phyloP scores from a whole-genome alignment of 2,329 filamentous ascomycete species.

The Apiospora arundinis region DNA sequence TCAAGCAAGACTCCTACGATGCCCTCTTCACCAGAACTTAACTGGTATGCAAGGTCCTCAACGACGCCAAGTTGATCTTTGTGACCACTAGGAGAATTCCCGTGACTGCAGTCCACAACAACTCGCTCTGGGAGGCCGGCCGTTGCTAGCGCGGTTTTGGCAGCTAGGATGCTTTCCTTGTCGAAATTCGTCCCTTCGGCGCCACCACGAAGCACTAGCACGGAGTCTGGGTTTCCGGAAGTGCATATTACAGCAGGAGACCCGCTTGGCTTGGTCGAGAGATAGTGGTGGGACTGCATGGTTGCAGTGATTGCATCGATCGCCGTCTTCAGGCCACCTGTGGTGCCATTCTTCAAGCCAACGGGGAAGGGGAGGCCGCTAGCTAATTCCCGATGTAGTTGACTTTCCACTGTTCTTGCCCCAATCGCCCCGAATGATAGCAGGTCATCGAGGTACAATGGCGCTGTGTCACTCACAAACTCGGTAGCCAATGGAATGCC shows the following conservation, averaged over 20 bases:
- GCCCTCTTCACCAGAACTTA: slow-evolving; percentile 78
- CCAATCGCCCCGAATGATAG: slow-evolving; percentile 91
- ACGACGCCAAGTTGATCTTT: slow-evolving; percentile 79
- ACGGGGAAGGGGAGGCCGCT: slow-evolving; percentile 95
- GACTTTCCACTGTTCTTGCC: slow-evolving; percentile 91
- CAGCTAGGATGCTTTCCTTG: no score
- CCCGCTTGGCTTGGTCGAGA: no score
- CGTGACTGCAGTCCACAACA: slow-evolving; percentile 98
- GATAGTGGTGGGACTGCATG: no score
- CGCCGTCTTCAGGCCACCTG: slow-evolving; percentile 79
- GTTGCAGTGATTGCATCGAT: no score
- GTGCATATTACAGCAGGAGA: no score
- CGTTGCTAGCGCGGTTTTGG: slow-evolving; percentile 59
- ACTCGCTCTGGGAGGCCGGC: slow-evolving; percentile 77
- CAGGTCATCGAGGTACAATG: slow-evolving; percentile 80
- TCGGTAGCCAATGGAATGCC: slow-evolving; percentile 97
- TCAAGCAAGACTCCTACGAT: slow-evolving; percentile 57
- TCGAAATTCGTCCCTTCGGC: slow-evolving; percentile 67
- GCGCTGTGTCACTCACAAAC: slow-evolving; percentile 97
- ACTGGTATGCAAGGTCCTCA: slow-evolving; percentile 79
- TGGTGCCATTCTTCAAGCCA: slow-evolving; percentile 99
- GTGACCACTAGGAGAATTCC: slow-evolving; percentile 95
- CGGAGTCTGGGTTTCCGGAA: no score
- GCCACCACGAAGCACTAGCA: no score
- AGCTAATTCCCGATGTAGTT: slow-evolving; percentile 92